A percentile compares a stretch with the other conserved stretches of the same genome.
Conservation (phyloP, 2,329 filamentous ascomycete species). For the Beauveria asiatica region DNA sequence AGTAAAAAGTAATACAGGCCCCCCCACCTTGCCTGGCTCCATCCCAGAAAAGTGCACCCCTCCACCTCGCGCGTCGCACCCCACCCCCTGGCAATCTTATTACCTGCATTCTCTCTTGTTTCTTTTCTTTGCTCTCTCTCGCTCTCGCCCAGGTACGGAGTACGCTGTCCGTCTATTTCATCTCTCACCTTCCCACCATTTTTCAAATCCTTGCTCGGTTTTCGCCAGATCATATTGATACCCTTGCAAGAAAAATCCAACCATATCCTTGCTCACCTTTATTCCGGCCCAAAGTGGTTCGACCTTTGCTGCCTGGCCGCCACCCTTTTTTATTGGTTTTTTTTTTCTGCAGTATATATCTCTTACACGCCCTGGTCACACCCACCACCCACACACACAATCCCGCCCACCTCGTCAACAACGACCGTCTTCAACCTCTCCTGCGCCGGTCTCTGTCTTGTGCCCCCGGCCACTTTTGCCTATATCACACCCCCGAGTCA, state of each 20-base stretch:
- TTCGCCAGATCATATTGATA: slow-evolving; percentile 2
- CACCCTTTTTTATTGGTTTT: not conserved
- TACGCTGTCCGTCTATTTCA: not conserved
- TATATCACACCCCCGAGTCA: not conserved
- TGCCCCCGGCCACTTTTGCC: not conserved
- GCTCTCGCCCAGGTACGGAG: not conserved
- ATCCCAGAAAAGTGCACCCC: not conserved
- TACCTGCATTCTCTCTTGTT: not conserved
- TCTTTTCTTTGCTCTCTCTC: not conserved
- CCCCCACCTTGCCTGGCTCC: not conserved
- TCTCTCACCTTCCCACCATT: not conserved
- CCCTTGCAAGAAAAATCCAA: not conserved
- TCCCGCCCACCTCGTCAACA: not conserved
- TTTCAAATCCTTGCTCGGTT: not conserved
- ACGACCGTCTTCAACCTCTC: not conserved
- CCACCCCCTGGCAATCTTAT: slow-evolving; percentile 4
- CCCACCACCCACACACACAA: not conserved
- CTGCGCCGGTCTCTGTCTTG: not conserved
- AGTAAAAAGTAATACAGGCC: not conserved
- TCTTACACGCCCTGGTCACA: slow-evolving; percentile 9
- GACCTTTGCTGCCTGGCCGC: not conserved
- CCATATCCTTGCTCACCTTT: not conserved
- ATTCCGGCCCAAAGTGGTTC: slow-evolving; percentile 9
- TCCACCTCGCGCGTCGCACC: not conserved
- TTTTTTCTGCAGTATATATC: slow-evolving; percentile 3